These are phyloP conservation scores for Pseudogymnoascus sp. DNA, from an alignment of 2,329 filamentous ascomycete genomes.

Conservation along the genomic window DNA sequence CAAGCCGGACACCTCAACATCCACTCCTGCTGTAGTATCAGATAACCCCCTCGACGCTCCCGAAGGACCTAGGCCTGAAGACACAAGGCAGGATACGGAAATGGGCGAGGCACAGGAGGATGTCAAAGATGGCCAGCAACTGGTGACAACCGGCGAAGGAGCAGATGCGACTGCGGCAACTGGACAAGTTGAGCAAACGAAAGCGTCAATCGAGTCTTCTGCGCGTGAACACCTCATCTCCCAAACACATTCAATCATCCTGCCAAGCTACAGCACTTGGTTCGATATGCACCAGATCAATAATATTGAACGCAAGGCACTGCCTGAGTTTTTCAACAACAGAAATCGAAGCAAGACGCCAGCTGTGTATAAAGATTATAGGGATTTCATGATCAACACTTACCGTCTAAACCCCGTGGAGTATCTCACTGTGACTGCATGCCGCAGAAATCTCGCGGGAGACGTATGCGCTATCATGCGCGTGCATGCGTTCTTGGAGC, in stretches of 20 bases:
- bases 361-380: slow-evolving; percentile 95
- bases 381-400: slow-evolving; percentile 99
- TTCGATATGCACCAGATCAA: slow-evolving; percentile 96
- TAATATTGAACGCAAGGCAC: slow-evolving; percentile 82
- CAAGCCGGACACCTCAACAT: slow-evolving; percentile 53
- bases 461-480: slow-evolving; percentile 99
- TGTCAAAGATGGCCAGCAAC: slow-evolving; percentile 39
- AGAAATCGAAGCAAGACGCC: slow-evolving; percentile 97
- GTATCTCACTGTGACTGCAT: slow-evolving; percentile 94
- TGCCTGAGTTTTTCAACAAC: slow-evolving; percentile 98
- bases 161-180: slow-evolving; percentile 42
- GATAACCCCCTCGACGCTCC: slow-evolving; percentile 65
- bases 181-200: slow-evolving; percentile 56
- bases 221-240: slow-evolving; percentile 87
- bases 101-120: slow-evolving; percentile 59
- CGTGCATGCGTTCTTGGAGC: slow-evolving; percentile 93
- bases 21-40: slow-evolving; percentile 44
- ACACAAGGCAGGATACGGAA: slow-evolving; percentile 63
- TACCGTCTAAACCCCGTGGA: slow-evolving; percentile 93
- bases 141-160: slow-evolving; percentile 33
- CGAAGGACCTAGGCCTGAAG: slow-evolving; percentile 53
- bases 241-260: slow-evolving; percentile 90
- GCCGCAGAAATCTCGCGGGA: slow-evolving; percentile 85
- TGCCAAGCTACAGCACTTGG: slow-evolving; percentile 97
- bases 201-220: slow-evolving; percentile 72